Evolutionary conservation across 164 flowering plant species (phyloP), one percentile per base, ranked within the genome.

Genomic region (Magnolia officinalis): DNA sequence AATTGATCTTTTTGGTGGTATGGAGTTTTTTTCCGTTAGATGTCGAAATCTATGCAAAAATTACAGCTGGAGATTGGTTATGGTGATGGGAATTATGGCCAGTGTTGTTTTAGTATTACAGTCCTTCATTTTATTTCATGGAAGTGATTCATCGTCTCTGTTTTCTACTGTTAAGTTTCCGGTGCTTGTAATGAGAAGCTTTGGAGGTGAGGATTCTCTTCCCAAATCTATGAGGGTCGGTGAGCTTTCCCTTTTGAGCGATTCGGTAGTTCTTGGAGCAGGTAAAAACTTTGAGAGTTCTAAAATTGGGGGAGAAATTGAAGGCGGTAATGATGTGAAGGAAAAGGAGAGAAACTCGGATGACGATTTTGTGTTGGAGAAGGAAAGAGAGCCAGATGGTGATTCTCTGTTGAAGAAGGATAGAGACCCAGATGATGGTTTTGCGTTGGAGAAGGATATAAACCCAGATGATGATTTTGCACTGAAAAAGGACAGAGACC

Each of bases 21-120:
- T 29, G 45, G 20, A 67, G 49, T 24, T 1, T 4, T 70, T 45
- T n/a, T 3, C 26, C 10, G 55, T 19, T 50, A 13, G 72, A 49
- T 49, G 72, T 49, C 50, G 59, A 67, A 72, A 79, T 21, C 71
- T 74, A 45, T 75, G 79, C 67, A 77, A 55, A 55, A 75, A 77
- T 14, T 82, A 73, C 31, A 79, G 80, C 26, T 8, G 78, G 76
- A 85, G 79, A 55, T 45, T 84, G 73, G 37, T 83, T 67, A 70
- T 83, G 26, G 66, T 83, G 19, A 72, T 80, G 51, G 82, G 80
- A 21, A 26, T 79, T 49, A 70, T 70, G 2, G 74, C 80, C 55
- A 65, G 76, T 74, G 26, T 61, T 66, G 18, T 78, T 14, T 49
- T 80, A 50, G 79, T 79, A 21, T 79, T 77, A 26, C 88, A 84